Conservation (phyloP, 441 rosid species). For the Lepidium campestre region DNA sequence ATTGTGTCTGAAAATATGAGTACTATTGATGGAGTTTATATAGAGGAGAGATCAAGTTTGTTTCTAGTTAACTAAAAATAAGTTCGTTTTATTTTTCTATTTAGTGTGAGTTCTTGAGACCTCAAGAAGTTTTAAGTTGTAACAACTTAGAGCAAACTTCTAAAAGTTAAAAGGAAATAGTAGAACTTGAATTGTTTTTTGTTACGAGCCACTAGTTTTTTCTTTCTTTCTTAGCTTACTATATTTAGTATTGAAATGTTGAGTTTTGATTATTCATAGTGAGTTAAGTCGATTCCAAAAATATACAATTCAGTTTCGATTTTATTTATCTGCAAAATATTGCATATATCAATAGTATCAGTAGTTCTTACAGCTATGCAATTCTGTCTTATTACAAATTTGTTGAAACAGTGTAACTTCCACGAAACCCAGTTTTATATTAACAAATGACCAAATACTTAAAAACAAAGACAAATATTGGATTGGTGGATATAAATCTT, state of each 20-base stretch:
- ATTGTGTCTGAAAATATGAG: slow-evolving; percentile 8
- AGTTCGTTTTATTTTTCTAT: slow-evolving; percentile 13
- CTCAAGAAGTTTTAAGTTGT: slow-evolving; percentile 11
- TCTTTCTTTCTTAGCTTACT: not conserved
- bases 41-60: slow-evolving; percentile 2
- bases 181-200: slow-evolving; percentile 1
- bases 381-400: not conserved
- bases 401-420: not conserved
- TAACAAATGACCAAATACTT: not conserved
- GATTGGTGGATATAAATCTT: not conserved
- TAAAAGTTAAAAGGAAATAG: slow-evolving; percentile 2
- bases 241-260: slow-evolving; percentile 8
- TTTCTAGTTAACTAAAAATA: slow-evolving; percentile 5
- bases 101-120: slow-evolving; percentile 21
- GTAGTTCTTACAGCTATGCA: not conserved
- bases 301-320: not conserved
- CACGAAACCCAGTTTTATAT: not conserved
- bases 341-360: not conserved
- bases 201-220: not conserved
- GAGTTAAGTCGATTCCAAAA: not conserved
- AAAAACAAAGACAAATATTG: not conserved
- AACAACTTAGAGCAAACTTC: slow-evolving; percentile 22
- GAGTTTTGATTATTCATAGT: not conserved
- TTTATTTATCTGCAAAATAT: not conserved
- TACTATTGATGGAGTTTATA: not conserved